Evolutionary conservation across 1,284 basidiomycete species (phyloP), one percentile per base, ranked within the genome.

Genomic region (Malassezia vespertilionis): DNA sequence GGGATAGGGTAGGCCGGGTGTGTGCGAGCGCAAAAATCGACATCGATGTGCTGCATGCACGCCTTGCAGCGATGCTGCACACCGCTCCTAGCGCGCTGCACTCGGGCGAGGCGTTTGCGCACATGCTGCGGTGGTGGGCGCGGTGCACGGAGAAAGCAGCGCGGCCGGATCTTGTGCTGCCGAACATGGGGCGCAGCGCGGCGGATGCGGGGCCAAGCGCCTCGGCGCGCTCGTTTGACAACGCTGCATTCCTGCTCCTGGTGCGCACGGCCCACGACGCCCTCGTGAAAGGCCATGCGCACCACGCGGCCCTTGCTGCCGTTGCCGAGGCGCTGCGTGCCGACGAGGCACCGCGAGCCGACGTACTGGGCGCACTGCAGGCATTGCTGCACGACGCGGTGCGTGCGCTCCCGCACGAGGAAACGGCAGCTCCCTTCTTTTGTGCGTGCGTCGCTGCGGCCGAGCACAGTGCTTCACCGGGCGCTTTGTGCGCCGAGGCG

Each of bases 1-100:
- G 61, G 61, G 57, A 63, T 15, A 18, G 37, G 1, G 37, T 39
- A 11, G 24, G 12, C 11, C 21, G 22, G 8, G 37, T 39, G 10
- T 18, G 17, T 17, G 15, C 15, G 12, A n/a, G 26, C 26, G 12
- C 12, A 28, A 7, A 28, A 28, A 28, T 7, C 26, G 26, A 8
- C 26, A 28, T 28, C 12, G 26, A 12, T 28, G 26, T 12, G 7
- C 12, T 28, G 26, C 26, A 28, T 28, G 7, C 26, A 12, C 26
- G 12, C 26, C 26, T 28, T 28, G 26, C 26, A 28, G 26, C 7
- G 12, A 28, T 7, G 26, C n/a, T n/a, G n/a, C n/a, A n/a, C n/a
- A n/a, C n/a, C n/a, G n/a, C n/a, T n/a, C n/a, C n/a, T n/a, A n/a
- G n/a, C n/a, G n/a, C n/a, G n/a, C n/a, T n/a, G n/a, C n/a, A n/a